A percentile compares a stretch with the other conserved stretches of the same genome.
phyloP scores from a whole-genome alignment of 2,329 filamentous ascomycete genomes.

The Colletotrichum orchidophilum region DNA sequence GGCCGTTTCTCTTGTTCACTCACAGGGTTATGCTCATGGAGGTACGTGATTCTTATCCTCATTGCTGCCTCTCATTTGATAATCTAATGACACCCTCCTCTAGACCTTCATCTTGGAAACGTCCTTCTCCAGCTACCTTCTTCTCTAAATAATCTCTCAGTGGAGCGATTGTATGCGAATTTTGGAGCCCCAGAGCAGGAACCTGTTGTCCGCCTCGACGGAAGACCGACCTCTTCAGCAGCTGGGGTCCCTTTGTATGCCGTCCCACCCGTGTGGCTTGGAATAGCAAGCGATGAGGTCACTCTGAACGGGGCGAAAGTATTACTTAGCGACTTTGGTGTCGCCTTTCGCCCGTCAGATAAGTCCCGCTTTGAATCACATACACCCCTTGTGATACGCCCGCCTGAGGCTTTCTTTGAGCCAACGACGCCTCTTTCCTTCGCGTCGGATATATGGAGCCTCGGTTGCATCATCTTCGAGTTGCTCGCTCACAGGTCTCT shows the following conservation, averaged over 20 bases:
- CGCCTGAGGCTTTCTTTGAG: slow-evolving; percentile 49
- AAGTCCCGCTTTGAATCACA: slow-evolving; percentile 38
- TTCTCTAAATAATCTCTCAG: slow-evolving; percentile 37
- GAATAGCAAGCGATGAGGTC: slow-evolving; percentile 43
- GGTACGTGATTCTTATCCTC: slow-evolving; percentile 21
- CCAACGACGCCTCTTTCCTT: slow-evolving; percentile 42
- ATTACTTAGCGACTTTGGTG: slow-evolving; percentile 47
- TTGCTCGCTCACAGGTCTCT: slow-evolving; percentile 41
- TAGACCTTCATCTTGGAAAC: slow-evolving; percentile 47
- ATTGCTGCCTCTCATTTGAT: neutral
- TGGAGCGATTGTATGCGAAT: slow-evolving; percentile 38
- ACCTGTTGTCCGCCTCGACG: slow-evolving; percentile 23
- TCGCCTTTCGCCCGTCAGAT: slow-evolving; percentile 42
- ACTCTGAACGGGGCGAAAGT: slow-evolving; percentile 36
- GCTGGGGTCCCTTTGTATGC: slow-evolving; percentile 42
- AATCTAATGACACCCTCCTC: neutral
- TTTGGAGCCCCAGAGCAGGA: slow-evolving; percentile 39
- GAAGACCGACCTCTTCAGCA: slow-evolving; percentile 21
- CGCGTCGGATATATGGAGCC: slow-evolving; percentile 43
- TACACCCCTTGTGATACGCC: slow-evolving; percentile 42
- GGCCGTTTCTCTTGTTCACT: slow-evolving; percentile 42
- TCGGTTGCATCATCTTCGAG: slow-evolving; percentile 42
- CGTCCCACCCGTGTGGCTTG: slow-evolving; percentile 46
- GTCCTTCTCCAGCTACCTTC: slow-evolving; percentile 40
- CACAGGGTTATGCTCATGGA: slow-evolving; percentile 44